Evolutionary conservation across 2,329 filamentous ascomycete genomes (phyloP), one percentile per base, ranked within the genome.

Genomic region (Trichothecium roseum): DNA sequence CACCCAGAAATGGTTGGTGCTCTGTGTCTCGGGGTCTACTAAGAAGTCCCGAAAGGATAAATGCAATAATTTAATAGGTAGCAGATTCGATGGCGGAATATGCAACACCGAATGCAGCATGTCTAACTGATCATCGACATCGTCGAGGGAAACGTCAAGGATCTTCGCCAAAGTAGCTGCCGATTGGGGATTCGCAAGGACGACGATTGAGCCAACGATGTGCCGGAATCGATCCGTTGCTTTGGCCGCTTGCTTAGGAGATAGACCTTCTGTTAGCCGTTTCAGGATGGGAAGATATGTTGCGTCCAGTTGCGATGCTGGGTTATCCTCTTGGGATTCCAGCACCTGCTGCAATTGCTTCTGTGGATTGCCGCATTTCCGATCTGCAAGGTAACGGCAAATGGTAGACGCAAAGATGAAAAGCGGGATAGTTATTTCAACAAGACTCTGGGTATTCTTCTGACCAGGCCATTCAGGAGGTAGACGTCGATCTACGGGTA

Each of bases 371-470:
- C 46, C 45, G n/a, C 26, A 33, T 7, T 29, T 36, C 8, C 31
- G 35, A 32, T 52, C 48, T 2, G 18, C 34, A 14, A 60, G 39
- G 17, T 55, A 53, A 1, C 46, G 49, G 28, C 46, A 53, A 4
- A 49, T 39, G 3, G 56, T 59, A 18, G 53, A 43, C 2, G 55
- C 57, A 32, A 50, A 56, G 33, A 59, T 57, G 37, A 60, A 60
- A 1, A 63, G 40, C 0, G 57, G 55, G 5, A 45, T 37, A 12
- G 57, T 49, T 42, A 52, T 56, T 18, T 43, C 10, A 2, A 50
- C 44, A 3, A 59, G 44, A 7, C 5, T 32, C 22, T 41, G 9
- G 2, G 43, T 6, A 8, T 31, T 8, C 2, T 24, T 1, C 0
- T 42, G 40, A 39, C 38, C n/a, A 42, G 38, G 1, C 37, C 29